These are phyloP conservation scores for Curvularia lunata DNA, from an alignment of 2,329 filamentous ascomycete genomes.

Conservation along the genomic window DNA sequence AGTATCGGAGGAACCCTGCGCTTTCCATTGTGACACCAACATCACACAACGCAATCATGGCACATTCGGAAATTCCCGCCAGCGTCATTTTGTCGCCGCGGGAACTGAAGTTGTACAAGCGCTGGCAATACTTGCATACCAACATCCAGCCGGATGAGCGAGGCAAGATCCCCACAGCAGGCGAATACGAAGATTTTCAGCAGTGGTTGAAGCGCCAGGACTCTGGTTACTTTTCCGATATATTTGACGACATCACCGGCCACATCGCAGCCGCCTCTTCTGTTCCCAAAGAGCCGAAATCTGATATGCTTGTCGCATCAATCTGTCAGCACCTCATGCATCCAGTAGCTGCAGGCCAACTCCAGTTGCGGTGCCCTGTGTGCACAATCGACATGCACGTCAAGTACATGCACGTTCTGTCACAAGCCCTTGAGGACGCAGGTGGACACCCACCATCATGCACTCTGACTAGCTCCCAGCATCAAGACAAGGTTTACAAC, in stretches of 20 bases:
- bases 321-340: constrained; percentile 35
- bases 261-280: constrained; percentile 19
- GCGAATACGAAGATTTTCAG: constrained; percentile 40
- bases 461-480: constrained; percentile 28
- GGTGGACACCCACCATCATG: constrained; percentile 30
- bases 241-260: constrained; percentile 33
- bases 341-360: constrained; percentile 20
- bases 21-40: background rate
- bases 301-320: constrained; percentile 22
- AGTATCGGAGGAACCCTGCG: background rate
- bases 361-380: constrained; percentile 34
- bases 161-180: constrained; percentile 33
- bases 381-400: constrained; percentile 37
- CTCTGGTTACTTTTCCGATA: constrained; percentile 42
- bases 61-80: constrained; percentile 27
- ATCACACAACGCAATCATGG: constrained; percentile 2
- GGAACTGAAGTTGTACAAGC: constrained; percentile 38
- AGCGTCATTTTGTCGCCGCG: constrained; percentile 32
- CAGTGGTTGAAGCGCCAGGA: constrained; percentile 39
- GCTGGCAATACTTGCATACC: constrained; percentile 35
- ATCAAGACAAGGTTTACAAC: constrained; percentile 31
- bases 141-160: constrained; percentile 26
- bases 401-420: constrained; percentile 33
- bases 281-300: background rate
- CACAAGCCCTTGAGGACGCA: constrained; percentile 29